Percentiles rank a stretch among this genome's conserved stretches.
Evolutionary conservation across 148 eudicot genomes (phyloP).

Genomic region (Camellia granthamiana): DNA sequence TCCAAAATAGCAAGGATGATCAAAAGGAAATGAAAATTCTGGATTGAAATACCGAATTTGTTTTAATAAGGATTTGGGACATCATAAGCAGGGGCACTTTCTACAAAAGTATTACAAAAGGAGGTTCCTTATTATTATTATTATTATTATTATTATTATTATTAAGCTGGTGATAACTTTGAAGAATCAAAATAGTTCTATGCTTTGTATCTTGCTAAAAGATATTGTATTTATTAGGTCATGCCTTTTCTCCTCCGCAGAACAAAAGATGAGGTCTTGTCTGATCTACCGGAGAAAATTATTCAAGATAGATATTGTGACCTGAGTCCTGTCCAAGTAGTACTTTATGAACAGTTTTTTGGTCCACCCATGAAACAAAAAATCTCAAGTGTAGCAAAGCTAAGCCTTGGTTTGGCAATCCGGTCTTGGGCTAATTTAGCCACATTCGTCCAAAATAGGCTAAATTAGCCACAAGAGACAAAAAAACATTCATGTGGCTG

Average conservation of each 20-base stretch:
- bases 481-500: no score
- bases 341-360: slow-evolving; percentile 89
- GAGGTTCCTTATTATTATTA: slow-evolving; percentile 36
- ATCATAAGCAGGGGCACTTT: slow-evolving; percentile 71
- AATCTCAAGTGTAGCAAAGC: slow-evolving; percentile 66
- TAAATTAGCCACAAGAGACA: no score
- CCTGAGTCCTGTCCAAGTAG: slow-evolving; percentile 83
- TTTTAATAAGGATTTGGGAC: no score
- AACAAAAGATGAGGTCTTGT: slow-evolving; percentile 92
- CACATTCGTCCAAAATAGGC: no score
- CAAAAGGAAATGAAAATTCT: no score
- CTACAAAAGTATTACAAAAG: slow-evolving; percentile 99
- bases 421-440: no score
- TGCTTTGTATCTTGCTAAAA: slow-evolving; percentile 12
- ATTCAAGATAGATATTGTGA: slow-evolving; percentile 99
- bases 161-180: background rate
- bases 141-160: no score
- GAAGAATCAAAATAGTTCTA: background rate
- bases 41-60: no score
- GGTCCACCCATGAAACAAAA: slow-evolving; percentile 83
- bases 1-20: no score
- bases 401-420: no score
- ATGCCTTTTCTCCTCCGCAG: slow-evolving; percentile 98
- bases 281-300: slow-evolving; percentile 98
- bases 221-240: slow-evolving; percentile 36